Base-by-base conservation (phyloP, 1,139 yeast species). In the Sugiyamaella pinicola region DNA sequence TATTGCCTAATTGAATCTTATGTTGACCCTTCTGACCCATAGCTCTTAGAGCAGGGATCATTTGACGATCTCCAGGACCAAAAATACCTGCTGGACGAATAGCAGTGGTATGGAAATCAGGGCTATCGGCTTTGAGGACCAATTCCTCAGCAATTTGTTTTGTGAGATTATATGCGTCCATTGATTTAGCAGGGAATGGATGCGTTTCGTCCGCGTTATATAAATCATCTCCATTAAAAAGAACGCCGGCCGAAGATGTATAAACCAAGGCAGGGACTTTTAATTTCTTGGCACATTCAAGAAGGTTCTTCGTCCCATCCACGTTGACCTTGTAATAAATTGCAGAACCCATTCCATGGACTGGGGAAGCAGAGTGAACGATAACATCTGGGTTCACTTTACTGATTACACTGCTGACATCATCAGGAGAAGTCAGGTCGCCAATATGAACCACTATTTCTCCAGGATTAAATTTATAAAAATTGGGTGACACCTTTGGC, bases 11-110 rank as follows among this genome's bases (percentile, higher is more conserved):
- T 70, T 95, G 99, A 70, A 88, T 89, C 69, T 86, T 87, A 33
- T 93, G 86, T 69, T 93, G 98, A 13, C 96, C 96, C 54, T 83
- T 74, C 59, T 79, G 79, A 2, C 96, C 93, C 47, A 90, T 96
- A 15, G 80, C 80, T 64, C 96, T 81, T 55, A 95, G 76, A 1
- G 96, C 96, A 4, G 99, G 99, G 47, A 95, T 93, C 65, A 93
- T 75, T 69, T 95, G 99, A 58, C 99, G 82, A 70, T 95, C 99
- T 43, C 99, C 99, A 4, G 99, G 99, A 4, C 99, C 99, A 73
- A 95, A 93, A 47, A 95, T 90, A 35, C 99, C 99, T 0, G 99
- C 97, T 1, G 99, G 99, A 60, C 99, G 82, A 53, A 95, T 73
- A 4, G 97, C 91, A 39, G 88, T 85, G 0, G 99, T 93, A 55